phyloP scores from a whole-genome alignment of 169 alveolate species.

The Plasmodium cynomolgi region DNA sequence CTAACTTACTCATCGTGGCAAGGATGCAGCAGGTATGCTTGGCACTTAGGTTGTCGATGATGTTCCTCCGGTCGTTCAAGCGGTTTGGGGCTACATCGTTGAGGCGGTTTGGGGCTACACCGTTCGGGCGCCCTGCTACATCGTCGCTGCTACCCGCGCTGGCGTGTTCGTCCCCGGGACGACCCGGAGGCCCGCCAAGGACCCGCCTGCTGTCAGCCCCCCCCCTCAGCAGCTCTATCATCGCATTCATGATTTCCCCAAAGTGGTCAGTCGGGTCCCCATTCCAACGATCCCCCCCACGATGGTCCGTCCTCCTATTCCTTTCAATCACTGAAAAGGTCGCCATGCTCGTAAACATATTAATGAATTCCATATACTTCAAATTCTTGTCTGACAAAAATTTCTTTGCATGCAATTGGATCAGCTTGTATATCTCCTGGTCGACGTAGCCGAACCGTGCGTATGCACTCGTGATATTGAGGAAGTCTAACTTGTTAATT shows the following conservation, averaged over 20 bases:
- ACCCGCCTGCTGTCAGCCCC: not conserved
- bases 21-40: constrained; percentile 34
- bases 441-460: constrained; percentile 37
- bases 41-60: constrained; percentile 28
- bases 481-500: constrained; percentile 39
- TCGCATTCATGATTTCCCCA: not conserved
- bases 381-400: not conserved
- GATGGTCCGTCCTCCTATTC: not conserved
- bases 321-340: constrained; percentile 35
- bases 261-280: not conserved
- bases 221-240: not conserved
- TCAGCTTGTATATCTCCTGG: not conserved
- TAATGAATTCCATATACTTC: constrained; percentile 58
- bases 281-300: not conserved
- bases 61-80: constrained; percentile 8
- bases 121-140: too few relatives aligned
- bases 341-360: constrained; percentile 44
- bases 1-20: constrained; percentile 24
- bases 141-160: not conserved
- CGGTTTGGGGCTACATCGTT: not conserved
- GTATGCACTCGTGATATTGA: constrained; percentile 64
- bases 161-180: not conserved
- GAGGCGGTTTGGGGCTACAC: not conserved
- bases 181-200: not conserved
- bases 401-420: not conserved